Evolutionary conservation across 2,329 filamentous ascomycete genomes (phyloP).

Genomic region (Zasmidium cellare): DNA sequence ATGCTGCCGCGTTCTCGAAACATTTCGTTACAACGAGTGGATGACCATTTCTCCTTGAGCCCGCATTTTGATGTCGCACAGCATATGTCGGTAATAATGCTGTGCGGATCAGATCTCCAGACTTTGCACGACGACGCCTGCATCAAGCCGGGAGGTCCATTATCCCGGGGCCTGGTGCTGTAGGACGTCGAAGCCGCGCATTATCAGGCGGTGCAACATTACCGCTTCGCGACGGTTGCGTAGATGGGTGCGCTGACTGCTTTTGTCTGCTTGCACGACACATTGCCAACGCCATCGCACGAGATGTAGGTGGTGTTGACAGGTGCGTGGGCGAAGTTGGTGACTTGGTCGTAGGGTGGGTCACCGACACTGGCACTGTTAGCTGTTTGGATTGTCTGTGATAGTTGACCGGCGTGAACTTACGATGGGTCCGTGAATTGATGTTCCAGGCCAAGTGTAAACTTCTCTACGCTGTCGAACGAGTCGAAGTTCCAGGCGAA

Average conservation of each 20-base stretch:
- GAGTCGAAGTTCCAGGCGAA: constrained; percentile 29
- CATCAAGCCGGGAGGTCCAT: background rate
- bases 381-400: too few relatives aligned
- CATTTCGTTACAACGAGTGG: background rate
- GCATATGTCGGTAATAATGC: background rate
- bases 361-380: constrained; percentile 26
- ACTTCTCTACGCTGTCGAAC: constrained; percentile 20
- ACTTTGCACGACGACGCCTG: background rate
- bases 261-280: constrained; percentile 17
- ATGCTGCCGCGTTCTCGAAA: background rate
- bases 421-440: constrained; percentile 30
- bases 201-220: background rate
- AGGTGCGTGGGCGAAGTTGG: constrained; percentile 25
- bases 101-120: background rate
- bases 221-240: constrained; percentile 13
- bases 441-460: constrained; percentile 29
- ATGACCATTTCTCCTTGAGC: background rate
- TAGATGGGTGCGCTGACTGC: constrained; percentile 20
- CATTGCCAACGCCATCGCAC: constrained; percentile 11
- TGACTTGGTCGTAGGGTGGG: constrained; percentile 30
- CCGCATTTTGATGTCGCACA: background rate
- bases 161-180: background rate
- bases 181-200: too few relatives aligned
- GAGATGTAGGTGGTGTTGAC: constrained; percentile 15
- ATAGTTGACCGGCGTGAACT: constrained; percentile 10